These are phyloP conservation scores for Leccinum ochraceum DNA, from an alignment of 768 basidiomycete genomes.

Conservation along the genomic window DNA sequence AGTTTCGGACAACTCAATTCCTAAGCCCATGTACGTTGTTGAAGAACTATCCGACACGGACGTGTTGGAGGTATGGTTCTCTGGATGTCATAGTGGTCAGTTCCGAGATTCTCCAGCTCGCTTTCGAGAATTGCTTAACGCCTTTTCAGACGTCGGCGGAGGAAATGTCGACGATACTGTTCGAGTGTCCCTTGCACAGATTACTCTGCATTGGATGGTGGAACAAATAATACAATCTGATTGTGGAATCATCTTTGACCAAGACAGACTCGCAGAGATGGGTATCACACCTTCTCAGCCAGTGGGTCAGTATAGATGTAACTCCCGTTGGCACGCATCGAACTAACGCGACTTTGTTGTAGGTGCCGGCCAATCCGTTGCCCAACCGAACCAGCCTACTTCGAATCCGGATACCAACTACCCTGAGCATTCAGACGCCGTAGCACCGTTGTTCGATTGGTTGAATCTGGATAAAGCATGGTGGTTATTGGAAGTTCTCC, in stretches of 20 bases:
- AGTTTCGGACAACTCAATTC: neutral
- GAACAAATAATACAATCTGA: constrained; percentile 56
- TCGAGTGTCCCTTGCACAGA: constrained; percentile 49
- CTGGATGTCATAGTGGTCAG: constrained; percentile 71
- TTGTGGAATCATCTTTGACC: constrained; percentile 63
- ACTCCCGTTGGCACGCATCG: neutral
- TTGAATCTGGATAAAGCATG: constrained; percentile 48
- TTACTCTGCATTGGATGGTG: constrained; percentile 79
- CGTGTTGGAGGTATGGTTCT: constrained; percentile 80
- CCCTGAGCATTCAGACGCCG: constrained; percentile 29
- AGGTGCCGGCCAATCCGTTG: neutral
- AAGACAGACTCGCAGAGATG: constrained; percentile 44
- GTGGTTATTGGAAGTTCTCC: constrained; percentile 76
- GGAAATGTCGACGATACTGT: constrained; percentile 49
- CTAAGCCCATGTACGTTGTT: neutral
- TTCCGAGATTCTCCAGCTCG: neutral
- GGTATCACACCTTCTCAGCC: constrained; percentile 34
- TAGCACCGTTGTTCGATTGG: constrained; percentile 56
- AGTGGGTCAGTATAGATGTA: neutral
- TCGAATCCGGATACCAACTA: constrained; percentile 1
- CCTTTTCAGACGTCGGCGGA: constrained; percentile 65
- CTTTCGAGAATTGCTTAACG: neutral
- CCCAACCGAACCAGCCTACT: neutral
- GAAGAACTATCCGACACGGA: constrained; percentile 37
- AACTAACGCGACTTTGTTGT: neutral